These are phyloP conservation scores for Lipomyces yamanashiensis DNA, from an alignment of 805 yeast genomes.

Conservation along the genomic window DNA sequence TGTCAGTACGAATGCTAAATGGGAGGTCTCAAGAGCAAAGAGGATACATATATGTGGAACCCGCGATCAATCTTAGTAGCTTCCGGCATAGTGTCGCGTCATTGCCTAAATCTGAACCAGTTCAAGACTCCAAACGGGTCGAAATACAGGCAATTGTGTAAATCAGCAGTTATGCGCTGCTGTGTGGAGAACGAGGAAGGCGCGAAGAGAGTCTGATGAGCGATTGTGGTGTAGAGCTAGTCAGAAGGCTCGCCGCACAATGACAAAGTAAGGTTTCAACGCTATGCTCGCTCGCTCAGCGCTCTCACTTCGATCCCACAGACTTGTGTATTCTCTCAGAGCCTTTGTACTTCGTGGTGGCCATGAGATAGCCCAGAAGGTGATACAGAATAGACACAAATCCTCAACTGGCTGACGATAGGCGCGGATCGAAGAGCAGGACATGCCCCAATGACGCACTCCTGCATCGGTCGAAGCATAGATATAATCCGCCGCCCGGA, in stretches of 20 bases:
- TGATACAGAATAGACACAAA: background rate
- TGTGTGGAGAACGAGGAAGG: no score
- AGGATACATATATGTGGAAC: constrained; percentile 35
- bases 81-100: constrained; percentile 26
- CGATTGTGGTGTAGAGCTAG: no score
- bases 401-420: background rate
- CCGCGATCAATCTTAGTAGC: constrained; percentile 26
- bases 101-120: background rate
- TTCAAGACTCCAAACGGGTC: background rate
- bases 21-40: background rate
- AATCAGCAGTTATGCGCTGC: no score
- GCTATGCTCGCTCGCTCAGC: no score
- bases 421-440: background rate
- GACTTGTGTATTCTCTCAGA: background rate
- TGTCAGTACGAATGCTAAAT: background rate
- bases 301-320: no score
- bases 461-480: constrained; percentile 1
- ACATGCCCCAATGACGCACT: constrained; percentile 2
- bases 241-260: no score
- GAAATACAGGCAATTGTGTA: background rate
- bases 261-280: no score
- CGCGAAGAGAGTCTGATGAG: no score
- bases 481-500: constrained; percentile 1
- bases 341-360: background rate
- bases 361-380: background rate